Evolutionary conservation across 2,329 filamentous ascomycete species (phyloP), one percentile per base, ranked within the genome.

Genomic region (Fusarium sambucinum): DNA sequence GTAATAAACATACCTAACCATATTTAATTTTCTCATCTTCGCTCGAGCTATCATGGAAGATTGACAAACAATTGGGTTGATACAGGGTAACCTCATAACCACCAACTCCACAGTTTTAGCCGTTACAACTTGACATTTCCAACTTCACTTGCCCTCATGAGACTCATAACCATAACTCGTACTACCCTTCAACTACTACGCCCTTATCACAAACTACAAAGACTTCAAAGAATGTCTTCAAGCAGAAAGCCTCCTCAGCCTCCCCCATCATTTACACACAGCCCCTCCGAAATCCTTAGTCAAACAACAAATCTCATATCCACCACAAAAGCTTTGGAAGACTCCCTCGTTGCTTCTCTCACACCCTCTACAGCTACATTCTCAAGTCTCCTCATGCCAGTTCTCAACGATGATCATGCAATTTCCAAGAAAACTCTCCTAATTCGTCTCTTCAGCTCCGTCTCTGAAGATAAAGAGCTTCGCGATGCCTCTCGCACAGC

Each of bases 301-400:
- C 53, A 65, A 40, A 70, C 68, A 16, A 56, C 54, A 2, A 84
- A 90, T 72, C 63, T 73, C 63, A 68, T 74, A 21, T 27, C 50
- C 16, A 35, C 55, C n/a, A 68, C 72, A 32, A 62, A 33, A 2
- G 42, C 59, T 2, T 64, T 75, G 1, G 56, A 74, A 38, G 71
- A 75, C 48, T 17, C 19, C 11, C 72, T 75, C 44, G 73, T 56
- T 6, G 45, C 52, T 0, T 35, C 53, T 3, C 54, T 74, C 11
- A 70, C 70, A 1, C 63, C 71, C 3, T 41, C 57, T 3, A 67
- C 64, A 1, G 74, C 73, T 12, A 69, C 62, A 12, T 76, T 74
- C 21, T 46, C 48, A 8, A 66, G 54, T 12, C 48, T 76, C 3
- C 51, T 76, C 2, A 50, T 21, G 0, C 74, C 73, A 6, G 62